These are phyloP conservation scores for Penicillium samsonianum DNA, from an alignment of 495 filamentous ascomycete genomes.

Conservation along the genomic window DNA sequence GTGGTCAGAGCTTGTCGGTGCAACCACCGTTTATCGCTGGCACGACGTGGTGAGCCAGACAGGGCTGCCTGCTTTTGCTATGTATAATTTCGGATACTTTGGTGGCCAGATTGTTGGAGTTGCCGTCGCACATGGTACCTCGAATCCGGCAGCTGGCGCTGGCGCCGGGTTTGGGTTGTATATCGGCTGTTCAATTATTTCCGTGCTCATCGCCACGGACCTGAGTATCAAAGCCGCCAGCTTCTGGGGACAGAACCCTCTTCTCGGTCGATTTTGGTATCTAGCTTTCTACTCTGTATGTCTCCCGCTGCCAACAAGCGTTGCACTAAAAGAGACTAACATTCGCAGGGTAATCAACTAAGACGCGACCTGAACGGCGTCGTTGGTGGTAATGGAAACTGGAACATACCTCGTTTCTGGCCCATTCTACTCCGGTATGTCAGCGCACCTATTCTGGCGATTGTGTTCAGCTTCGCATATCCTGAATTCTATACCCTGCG, in stretches of 20 bases:
- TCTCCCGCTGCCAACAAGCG: not conserved
- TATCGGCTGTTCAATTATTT: constrained; percentile 16
- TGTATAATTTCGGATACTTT: constrained; percentile 41
- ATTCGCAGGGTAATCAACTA: constrained; percentile 25
- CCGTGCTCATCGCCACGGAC: constrained; percentile 23
- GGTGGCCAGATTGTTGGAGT: constrained; percentile 38
- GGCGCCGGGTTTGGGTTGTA: constrained; percentile 33
- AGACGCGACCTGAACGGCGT: constrained; percentile 26
- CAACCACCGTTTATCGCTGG: constrained; percentile 32
- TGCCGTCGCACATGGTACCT: constrained; percentile 29
- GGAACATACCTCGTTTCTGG: constrained; percentile 40
- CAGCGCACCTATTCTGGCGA: constrained; percentile 38
- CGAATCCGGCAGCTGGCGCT: constrained; percentile 29
- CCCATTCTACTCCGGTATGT: constrained; percentile 39
- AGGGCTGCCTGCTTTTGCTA: constrained; percentile 28
- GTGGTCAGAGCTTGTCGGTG: constrained; percentile 28
- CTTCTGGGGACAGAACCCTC: constrained; percentile 33
- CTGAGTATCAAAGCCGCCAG: constrained; percentile 26
- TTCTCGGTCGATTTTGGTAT: constrained; percentile 27
- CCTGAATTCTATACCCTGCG: constrained; percentile 39
- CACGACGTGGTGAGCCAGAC: constrained; percentile 34
- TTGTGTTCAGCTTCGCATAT: constrained; percentile 46
- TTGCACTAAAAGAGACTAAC: not conserved
- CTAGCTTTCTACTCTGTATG: constrained; percentile 28
- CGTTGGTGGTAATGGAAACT: constrained; percentile 35